phyloP scores from a whole-genome alignment of 352 stramenopile genomes.

The Pythium pyrilobum region DNA sequence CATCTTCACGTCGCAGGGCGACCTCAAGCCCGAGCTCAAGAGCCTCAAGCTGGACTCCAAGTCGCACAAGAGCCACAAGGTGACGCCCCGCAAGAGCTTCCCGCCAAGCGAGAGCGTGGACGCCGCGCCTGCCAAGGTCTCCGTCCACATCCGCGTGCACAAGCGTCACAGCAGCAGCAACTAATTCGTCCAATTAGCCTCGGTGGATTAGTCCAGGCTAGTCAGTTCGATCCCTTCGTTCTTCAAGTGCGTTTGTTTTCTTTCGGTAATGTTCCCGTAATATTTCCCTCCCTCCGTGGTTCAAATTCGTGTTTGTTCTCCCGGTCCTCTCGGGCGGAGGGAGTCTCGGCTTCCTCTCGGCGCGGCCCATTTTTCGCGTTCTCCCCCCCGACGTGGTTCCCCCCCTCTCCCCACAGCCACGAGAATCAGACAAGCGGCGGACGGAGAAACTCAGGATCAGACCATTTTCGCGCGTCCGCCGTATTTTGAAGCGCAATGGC shows the following conservation, averaged over 20 bases:
- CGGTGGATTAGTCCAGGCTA: background rate
- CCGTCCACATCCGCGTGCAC: slow-evolving; percentile 12
- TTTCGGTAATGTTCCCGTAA: background rate
- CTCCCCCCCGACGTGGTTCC: background rate
- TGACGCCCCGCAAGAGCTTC: background rate
- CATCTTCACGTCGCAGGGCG: slow-evolving; percentile 35
- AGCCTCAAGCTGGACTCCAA: slow-evolving; percentile 22
- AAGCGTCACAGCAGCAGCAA: background rate
- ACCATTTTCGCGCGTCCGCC: slow-evolving; percentile 16
- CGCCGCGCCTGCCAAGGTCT: background rate
- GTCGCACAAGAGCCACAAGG: background rate
- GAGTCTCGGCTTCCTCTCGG: no score
- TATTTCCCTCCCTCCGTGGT: no score
- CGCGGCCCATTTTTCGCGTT: no score
- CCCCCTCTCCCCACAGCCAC: background rate
- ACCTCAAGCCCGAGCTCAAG: slow-evolving; percentile 44
- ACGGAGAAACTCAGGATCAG: slow-evolving; percentile 26
- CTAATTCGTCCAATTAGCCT: slow-evolving; percentile 1
- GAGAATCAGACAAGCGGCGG: slow-evolving; percentile 13
- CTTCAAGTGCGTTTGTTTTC: background rate
- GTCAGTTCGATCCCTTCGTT: background rate
- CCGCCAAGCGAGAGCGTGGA: background rate
- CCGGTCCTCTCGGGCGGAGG: no score
- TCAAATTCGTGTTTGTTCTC: no score
- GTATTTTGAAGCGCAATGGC: slow-evolving; percentile 16